phyloP scores from a whole-genome alignment of 805 yeast genomes.

The Cyberlindnera xylosilytica region DNA sequence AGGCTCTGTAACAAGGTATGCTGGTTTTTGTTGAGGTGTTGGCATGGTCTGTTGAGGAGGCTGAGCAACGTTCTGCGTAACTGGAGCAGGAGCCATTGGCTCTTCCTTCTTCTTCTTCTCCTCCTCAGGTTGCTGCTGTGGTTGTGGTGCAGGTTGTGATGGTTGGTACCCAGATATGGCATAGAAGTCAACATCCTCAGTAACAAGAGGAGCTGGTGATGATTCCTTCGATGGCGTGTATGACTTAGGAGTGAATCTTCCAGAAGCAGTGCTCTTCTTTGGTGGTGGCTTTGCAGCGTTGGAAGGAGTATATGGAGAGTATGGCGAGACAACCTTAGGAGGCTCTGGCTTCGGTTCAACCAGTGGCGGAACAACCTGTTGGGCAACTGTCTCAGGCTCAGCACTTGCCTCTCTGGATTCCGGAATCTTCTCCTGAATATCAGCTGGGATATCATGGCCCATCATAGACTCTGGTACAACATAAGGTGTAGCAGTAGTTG shows the following conservation, averaged over 20 bases:
- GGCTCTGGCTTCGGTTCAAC: neutral
- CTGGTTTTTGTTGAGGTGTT: neutral
- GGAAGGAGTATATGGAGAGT: conserved; percentile 4
- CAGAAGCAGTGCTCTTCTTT: conserved; percentile 13
- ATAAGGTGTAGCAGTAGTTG: conserved; percentile 15
- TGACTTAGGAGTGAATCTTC: conserved; percentile 17
- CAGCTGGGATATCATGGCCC: conserved; percentile 12
- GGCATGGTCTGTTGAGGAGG: too few species aligned
- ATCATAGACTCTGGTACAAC: conserved; percentile 12
- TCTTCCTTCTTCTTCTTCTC: neutral
- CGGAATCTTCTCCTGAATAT: conserved; percentile 3
- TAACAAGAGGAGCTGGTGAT: conserved; percentile 6
- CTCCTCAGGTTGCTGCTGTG: neutral
- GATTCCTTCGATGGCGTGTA: conserved; percentile 11
- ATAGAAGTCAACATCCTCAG: conserved; percentile 19
- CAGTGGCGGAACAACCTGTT: conserved; percentile 5
- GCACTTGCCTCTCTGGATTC: conserved; percentile 3
- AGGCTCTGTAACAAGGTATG: neutral
- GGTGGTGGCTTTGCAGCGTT: neutral
- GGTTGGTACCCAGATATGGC: conserved; percentile 14
- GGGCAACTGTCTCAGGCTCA: neutral
- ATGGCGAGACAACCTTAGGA: neutral
- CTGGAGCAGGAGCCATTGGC: neutral
- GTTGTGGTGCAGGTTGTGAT: conserved; percentile 3
- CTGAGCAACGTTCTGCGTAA: too few species aligned